Conservation (phyloP, 2,329 filamentous ascomycete genomes). For the Trichoderma guizhouense region DNA sequence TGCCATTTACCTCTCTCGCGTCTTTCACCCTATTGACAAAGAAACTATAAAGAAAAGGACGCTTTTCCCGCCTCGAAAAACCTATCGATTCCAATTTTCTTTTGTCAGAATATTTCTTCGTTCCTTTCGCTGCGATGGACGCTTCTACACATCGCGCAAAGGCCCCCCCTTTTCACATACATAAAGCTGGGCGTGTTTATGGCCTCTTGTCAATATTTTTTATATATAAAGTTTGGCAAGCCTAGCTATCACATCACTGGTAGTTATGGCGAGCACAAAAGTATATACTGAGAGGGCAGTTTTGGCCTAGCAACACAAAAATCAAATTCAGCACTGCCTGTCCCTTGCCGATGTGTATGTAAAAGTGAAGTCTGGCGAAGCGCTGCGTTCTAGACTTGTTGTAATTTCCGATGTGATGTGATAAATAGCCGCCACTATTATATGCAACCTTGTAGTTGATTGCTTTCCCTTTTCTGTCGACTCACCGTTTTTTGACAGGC, state of each 20-base stretch:
- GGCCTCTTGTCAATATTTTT: slow-evolving; percentile 30
- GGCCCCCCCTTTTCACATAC: slow-evolving; percentile 17
- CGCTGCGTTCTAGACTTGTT: neutral
- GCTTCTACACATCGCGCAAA: neutral
- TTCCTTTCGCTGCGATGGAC: neutral
- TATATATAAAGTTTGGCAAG: slow-evolving; percentile 26
- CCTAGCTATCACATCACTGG: slow-evolving; percentile 21
- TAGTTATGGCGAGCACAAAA: slow-evolving; percentile 30
- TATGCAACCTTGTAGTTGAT: neutral
- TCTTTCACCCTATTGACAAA: slow-evolving; percentile 19
- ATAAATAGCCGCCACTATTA: neutral
- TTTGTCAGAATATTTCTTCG: slow-evolving; percentile 21
- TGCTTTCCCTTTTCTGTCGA: neutral
- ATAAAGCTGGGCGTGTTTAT: slow-evolving; percentile 37
- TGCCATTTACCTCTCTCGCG: slow-evolving; percentile 25
- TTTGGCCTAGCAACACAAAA: slow-evolving; percentile 34
- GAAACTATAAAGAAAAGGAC: slow-evolving; percentile 23
- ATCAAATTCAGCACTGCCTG: neutral
- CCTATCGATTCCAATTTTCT: slow-evolving; percentile 12
- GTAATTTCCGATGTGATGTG: neutral
- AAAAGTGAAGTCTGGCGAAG: neutral
- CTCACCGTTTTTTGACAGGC: neutral
- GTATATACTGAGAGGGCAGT: slow-evolving; percentile 36
- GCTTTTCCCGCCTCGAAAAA: slow-evolving; percentile 24
- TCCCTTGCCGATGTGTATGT: neutral